A percentile compares a stretch with the other conserved stretches of the same genome.
These are phyloP conservation scores for Trypanosoma scelopori DNA, from an alignment of 208 protist genomes.

Conservation along the genomic window DNA sequence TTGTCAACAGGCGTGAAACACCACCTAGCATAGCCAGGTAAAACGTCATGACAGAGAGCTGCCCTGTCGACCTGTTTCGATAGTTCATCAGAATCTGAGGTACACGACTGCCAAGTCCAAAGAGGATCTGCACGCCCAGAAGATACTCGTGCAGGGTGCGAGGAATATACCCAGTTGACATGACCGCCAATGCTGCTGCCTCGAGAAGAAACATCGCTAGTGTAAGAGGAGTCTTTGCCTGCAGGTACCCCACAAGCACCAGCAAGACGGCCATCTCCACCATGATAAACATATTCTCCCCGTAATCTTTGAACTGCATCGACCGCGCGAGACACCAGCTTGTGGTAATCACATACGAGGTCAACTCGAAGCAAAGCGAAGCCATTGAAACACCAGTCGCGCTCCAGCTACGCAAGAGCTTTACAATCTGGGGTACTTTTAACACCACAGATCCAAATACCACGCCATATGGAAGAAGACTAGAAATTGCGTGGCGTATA, in stretches of 20 bases:
- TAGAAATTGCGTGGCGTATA: conserved; percentile 56
- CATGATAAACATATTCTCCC: conserved; percentile 81
- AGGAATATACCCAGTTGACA: conserved; percentile 48
- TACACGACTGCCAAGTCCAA: conserved; percentile 70
- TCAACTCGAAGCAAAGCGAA: conserved; percentile 65
- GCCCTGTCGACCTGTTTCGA: conserved; percentile 59
- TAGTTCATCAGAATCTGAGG: conserved; percentile 81
- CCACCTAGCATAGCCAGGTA: conserved; percentile 79
- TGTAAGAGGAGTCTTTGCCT: conserved; percentile 39
- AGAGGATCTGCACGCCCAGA: conserved; percentile 59
- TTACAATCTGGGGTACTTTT: conserved; percentile 88
- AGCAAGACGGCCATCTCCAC: conserved; percentile 65
- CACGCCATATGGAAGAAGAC: conserved; percentile 75
- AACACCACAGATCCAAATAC: conserved; percentile 78
- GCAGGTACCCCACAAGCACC: conserved; percentile 59
- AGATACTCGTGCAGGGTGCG: conserved; percentile 50
- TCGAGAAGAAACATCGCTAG: conserved; percentile 35
- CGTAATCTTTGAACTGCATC: conserved; percentile 71
- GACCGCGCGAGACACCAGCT: conserved; percentile 76
- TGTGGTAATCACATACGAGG: conserved; percentile 74
- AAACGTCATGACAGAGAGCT: conserved; percentile 84
- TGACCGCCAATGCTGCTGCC: conserved; percentile 31
- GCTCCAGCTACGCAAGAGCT: conserved; percentile 44
- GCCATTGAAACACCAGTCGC: conserved; percentile 72
- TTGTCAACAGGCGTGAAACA: conserved; percentile 72